Base-by-base conservation (phyloP, 2,329 filamentous ascomycete genomes). In the Fusarium ramigenum region DNA sequence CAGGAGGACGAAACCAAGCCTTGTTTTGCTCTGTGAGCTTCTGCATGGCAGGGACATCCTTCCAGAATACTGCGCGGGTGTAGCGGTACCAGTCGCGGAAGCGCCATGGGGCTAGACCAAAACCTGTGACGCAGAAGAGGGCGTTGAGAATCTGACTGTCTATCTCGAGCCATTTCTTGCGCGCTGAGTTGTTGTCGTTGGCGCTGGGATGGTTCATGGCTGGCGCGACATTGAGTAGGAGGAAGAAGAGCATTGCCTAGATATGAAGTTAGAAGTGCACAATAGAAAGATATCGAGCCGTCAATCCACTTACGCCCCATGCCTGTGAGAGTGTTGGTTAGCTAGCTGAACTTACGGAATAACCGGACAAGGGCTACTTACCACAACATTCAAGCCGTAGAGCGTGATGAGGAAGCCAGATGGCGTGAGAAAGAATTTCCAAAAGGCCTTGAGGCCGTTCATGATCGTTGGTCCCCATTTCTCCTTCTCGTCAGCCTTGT, bases 91-190 rank as follows among this genome's bases (percentile, higher is more conserved):
- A 50, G 16, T 50, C 94, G 28, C 93, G 87, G 74, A 95, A 92
- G 36, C 94, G 88, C 93, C 93, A 97, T 0, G 94, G 94, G 2
- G 93, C 91, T 8, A 96, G 86, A 1, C 94, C 93, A 71, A 96
- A 95, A 2, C 91, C 94, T 2, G 93, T 95, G 9, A 96, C 90
- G 81, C 93, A 96, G 86, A 97, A 97, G 1, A 97, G 87, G 0
- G 88, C 92, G 77, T 95, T 97, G 23, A 82, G 75, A 66, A 97
- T 92, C 79, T 97, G 94, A 2, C 92, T 93, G 79, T 95, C 93
- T 75, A 90, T 91, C 81, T 97, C 94, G 72, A 97, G 89, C 94
- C 94, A 97, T 66, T 91, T 91, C 25, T 92, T 86, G 10, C 93
- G 89, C 7, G 93, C 90, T 1, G 92, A 94, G 77, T 94, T 85